Evolutionary conservation across 495 filamentous ascomycete species (phyloP), one percentile per base, ranked within the genome.

Genomic region (Glonium stellatum): DNA sequence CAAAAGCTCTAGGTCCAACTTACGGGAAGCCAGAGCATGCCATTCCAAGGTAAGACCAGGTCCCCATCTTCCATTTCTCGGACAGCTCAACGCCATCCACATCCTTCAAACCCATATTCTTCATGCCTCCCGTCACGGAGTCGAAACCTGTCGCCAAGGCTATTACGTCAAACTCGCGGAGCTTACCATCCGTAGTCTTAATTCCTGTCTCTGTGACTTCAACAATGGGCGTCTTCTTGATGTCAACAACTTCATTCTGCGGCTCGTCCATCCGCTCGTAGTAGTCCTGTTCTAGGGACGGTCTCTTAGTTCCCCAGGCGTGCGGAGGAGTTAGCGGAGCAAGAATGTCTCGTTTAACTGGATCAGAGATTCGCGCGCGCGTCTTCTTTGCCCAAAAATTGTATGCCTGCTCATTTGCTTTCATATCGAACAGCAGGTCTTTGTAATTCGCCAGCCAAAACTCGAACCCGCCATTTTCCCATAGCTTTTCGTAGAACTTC

Each of bases 81-180:
- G 68, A 42, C 10, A 84, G 69, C 13, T 67, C 64, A 6, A 68
- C 59, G 5, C 75, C 78, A 47, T 77, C 57, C 37, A 74, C 62
- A 58, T 77, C 77, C 18, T 67, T 66, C 53, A 84, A 64, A 4
- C 77, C 76, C 61, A 84, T 75, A 31, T 76, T 68, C 60, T 71
- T 74, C 68, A 83, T 73, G 3, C 72, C 75, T 11, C 81, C 81
- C 5, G 77, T 81, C 12, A 79, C 69, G 15, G 74, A 69, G 63
- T 83, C 81, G 62, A 82, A 84, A 0, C 81, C 81, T 5, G 81
- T 84, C 11, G 80, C 80, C 53, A 82, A 65, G 47, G 76, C 75
- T 55, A 84, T 72, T 23, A 80, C 66, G 62, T 84, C 81, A 46
- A 82, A 62, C 60, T 83, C 77, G 54, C 73, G 66, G 41, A 69